A percentile compares a stretch with the other conserved stretches of the same genome.
These are phyloP conservation scores for Tylopilus orsonianus DNA, from an alignment of 1,284 basidiomycete species.

Conservation along the genomic window DNA sequence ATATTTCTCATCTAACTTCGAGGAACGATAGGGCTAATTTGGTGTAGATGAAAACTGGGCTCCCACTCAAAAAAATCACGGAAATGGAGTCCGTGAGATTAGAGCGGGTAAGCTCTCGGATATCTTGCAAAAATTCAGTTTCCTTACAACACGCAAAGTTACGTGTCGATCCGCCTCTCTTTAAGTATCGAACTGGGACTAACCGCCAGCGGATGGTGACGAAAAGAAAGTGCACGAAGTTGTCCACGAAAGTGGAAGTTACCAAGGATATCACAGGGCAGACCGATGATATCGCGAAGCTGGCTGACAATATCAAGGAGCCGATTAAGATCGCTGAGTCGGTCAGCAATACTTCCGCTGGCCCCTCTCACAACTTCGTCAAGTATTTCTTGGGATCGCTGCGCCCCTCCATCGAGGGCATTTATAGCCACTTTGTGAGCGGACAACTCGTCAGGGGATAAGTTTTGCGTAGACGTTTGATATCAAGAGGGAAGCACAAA, in stretches of 20 bases:
- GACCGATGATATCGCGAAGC: no score
- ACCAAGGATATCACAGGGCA: no score
- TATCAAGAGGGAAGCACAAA: no score
- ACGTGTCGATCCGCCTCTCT: no score
- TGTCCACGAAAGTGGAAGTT: not conserved
- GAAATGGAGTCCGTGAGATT: not conserved
- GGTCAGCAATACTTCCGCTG: not conserved
- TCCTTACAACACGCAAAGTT: constrained; percentile 2
- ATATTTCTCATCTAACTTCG: not conserved
- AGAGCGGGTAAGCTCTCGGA: constrained; percentile 5
- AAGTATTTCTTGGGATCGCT: constrained; percentile 10
- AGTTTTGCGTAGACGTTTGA: not conserved
- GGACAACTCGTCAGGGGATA: not conserved
- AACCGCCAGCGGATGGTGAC: not conserved
- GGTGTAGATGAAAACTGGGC: constrained; percentile 10
- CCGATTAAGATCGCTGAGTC: no score
- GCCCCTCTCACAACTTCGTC: not conserved
- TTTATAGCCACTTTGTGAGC: constrained; percentile 5
- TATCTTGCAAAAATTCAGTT: not conserved
- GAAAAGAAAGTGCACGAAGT: not conserved
- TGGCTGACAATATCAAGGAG: no score
- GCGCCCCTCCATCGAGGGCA: not conserved
- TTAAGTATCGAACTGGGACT: not conserved
- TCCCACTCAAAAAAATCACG: constrained; percentile 1
- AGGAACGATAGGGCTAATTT: not conserved